Evolutionary conservation across 2,329 filamentous ascomycete species (phyloP), one percentile per base, ranked within the genome.

Genomic region (Apiospora arundinis): DNA sequence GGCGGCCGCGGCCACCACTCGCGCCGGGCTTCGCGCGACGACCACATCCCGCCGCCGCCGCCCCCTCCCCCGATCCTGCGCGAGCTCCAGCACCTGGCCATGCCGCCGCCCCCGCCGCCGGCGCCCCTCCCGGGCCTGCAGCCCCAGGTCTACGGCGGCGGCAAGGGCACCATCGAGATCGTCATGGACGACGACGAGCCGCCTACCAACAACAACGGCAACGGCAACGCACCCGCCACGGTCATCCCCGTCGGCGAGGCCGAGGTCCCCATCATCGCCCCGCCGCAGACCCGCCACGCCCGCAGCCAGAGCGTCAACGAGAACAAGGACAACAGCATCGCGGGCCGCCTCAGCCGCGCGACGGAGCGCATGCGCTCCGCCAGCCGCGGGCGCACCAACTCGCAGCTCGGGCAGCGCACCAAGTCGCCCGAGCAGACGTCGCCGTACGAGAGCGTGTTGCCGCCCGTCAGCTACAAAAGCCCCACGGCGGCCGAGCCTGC

Each of bases 141-240:
- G 42, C 79, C 82, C 2, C 81, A 82, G 9, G 77, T 86, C 65
- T 83, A 85, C 73, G 79, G 81, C 44, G 84, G 72, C 45, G 85
- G 84, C 9, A 86, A 88, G 0, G 89, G 87, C 5, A 87, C 89
- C 76, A 91, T 92, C 74, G 90, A 92, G 78, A 90, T 92, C 73
- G 89, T 92, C 68, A 90, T 90, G 86, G 89, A 92, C 74, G 88
- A 90, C 2, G 87, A 90, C 7, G 85, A 88, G 23, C 42, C 42
- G 23, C 42, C 42, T 25, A 75, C 78, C 70, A 66, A 37, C 49
- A 56, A 32, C 16, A 32, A 56, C 23, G 16, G 14, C n/a, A 52
- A 12, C 48, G 52, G 75, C 74, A 46, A 72, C 70, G 42, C 18
- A 3, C 2, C 74, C 2, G 74, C 81, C 16, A 74, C 78, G 16